Evolutionary conservation across 148 eudicot genomes (phyloP).

Genomic region (Selenicereus undatus): DNA sequence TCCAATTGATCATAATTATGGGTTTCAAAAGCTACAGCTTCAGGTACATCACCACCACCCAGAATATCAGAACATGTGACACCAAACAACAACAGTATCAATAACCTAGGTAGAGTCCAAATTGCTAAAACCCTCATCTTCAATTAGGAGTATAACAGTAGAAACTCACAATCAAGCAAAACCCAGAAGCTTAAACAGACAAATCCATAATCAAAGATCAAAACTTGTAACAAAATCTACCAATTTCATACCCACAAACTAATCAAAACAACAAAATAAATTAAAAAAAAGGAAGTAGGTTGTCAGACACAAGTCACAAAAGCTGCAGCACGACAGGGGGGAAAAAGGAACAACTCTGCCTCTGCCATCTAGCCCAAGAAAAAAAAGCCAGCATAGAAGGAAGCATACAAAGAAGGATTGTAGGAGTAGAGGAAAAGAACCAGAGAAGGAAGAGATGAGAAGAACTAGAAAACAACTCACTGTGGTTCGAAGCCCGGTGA

Average conservation of each 20-base stretch:
- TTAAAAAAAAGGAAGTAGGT: no score
- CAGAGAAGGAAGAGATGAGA: no score
- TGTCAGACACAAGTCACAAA: no score
- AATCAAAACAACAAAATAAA: no score
- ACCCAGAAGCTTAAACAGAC: slow-evolving; percentile 23
- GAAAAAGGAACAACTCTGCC: no score
- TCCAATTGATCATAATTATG: slow-evolving; percentile 55
- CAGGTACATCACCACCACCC: slow-evolving; percentile 17
- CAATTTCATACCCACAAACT: slow-evolving; percentile 12
- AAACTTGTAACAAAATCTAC: slow-evolving; percentile 8
- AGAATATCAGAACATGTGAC: slow-evolving; percentile 28
- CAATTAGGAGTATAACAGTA: neutral
- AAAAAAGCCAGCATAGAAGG: no score
- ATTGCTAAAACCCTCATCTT: slow-evolving; percentile 23
- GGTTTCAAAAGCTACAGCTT: slow-evolving; percentile 20
- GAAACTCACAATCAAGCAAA: slow-evolving; percentile 12
- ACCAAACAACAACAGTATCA: slow-evolving; percentile 30
- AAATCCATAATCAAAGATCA: slow-evolving; percentile 19
- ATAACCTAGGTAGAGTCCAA: slow-evolving; percentile 30
- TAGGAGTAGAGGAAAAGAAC: no score
- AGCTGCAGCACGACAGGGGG: no score
- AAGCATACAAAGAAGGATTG: no score
- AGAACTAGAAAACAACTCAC: no score
- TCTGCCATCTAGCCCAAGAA: no score
- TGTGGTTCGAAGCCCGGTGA: no score